Conservation (phyloP, 2,329 filamentous ascomycete genomes). For the Pseudogymnoascus sp. region DNA sequence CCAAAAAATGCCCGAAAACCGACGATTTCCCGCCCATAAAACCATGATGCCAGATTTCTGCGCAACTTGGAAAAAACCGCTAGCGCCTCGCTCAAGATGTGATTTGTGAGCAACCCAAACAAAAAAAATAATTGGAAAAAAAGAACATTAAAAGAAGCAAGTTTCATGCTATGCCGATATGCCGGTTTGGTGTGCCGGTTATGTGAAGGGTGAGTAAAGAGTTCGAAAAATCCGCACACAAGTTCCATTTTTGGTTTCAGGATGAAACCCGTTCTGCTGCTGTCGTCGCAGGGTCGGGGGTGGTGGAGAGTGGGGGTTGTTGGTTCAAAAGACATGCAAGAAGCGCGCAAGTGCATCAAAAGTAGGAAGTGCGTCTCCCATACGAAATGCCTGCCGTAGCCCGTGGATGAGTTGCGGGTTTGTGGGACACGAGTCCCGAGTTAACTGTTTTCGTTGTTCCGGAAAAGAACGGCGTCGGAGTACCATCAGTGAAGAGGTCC, state of each 20-base stretch:
- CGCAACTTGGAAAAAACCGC: neutral
- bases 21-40: neutral
- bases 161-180: conserved; percentile 7
- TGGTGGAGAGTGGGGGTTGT: neutral
- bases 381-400: conserved; percentile 4
- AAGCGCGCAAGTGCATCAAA: conserved; percentile 2
- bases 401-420: conserved; percentile 1
- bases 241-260: neutral
- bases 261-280: neutral
- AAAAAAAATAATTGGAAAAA: neutral
- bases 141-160: conserved; percentile 3
- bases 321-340: conserved; percentile 6
- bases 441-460: neutral
- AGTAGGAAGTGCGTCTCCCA: neutral
- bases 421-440: neutral
- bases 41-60: neutral
- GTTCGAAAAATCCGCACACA: neutral
- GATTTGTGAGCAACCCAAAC: neutral
- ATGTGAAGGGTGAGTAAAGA: conserved; percentile 1
- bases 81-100: conserved; percentile 7
- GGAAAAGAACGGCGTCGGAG: neutral
- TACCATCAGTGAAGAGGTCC: conserved; percentile 8
- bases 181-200: conserved; percentile 1
- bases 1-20: neutral
- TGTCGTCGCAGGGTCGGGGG: neutral